phyloP scores from a whole-genome alignment of 2,329 filamentous ascomycete species.

The Aspergillus sp. region DNA sequence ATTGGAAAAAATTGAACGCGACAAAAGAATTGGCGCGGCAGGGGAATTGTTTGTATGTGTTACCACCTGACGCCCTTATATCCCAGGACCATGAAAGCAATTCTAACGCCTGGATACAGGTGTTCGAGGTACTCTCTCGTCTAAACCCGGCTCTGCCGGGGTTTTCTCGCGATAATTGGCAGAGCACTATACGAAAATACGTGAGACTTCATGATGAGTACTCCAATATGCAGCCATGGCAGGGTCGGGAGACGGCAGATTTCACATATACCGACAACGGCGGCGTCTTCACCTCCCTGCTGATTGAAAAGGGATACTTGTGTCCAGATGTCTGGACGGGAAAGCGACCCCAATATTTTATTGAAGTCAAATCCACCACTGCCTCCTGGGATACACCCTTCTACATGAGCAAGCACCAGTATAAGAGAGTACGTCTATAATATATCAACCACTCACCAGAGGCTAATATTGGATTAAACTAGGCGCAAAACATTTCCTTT shows the following conservation, averaged over 20 bases:
- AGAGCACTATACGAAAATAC: slow-evolving; percentile 41
- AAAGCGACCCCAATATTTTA: slow-evolving; percentile 34
- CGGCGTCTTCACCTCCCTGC: slow-evolving; percentile 3
- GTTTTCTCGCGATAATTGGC: slow-evolving; percentile 40
- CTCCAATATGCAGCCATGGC: slow-evolving; percentile 33
- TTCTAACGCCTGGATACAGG: not conserved
- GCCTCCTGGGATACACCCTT: slow-evolving; percentile 34
- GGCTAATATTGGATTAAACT: not conserved
- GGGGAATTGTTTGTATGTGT: not conserved
- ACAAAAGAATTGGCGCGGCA: not conserved
- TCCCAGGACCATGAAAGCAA: not conserved
- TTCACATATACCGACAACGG: slow-evolving; percentile 34
- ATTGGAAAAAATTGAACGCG: not conserved
- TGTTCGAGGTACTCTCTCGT: not conserved
- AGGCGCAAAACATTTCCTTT: slow-evolving; percentile 3
- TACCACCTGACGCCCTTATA: not conserved
- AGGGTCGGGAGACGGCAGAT: slow-evolving; percentile 40
- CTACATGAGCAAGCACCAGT: slow-evolving; percentile 42
- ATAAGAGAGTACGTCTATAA: slow-evolving; percentile 28
- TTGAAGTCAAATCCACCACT: slow-evolving; percentile 47
- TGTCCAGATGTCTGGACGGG: slow-evolving; percentile 12
- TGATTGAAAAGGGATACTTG: slow-evolving; percentile 6
- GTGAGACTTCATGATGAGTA: slow-evolving; percentile 36
- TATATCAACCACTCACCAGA: not conserved
- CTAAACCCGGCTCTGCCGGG: slow-evolving; percentile 8